Evolutionary conservation across 1,284 basidiomycete genomes (phyloP).

Genomic region (Ganoderma multipileum): DNA sequence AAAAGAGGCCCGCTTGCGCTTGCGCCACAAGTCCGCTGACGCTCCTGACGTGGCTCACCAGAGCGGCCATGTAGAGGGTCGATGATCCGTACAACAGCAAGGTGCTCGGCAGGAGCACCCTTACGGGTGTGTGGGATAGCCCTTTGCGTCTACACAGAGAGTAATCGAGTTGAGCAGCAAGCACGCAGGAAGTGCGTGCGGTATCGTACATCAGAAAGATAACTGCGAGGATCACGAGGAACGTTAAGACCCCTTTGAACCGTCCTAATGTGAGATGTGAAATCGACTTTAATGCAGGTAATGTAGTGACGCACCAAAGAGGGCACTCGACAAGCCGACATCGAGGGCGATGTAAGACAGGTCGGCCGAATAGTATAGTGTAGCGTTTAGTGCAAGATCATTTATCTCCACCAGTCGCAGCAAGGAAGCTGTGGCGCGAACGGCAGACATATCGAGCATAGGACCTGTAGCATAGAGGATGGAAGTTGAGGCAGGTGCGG

Average conservation of each 20-base stretch:
- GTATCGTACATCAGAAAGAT: background rate
- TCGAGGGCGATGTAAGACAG: too few relatives aligned
- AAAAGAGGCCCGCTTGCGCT: background rate
- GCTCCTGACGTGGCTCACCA: background rate
- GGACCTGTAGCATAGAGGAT: too few relatives aligned
- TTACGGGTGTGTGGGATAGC: background rate
- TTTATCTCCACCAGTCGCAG: too few relatives aligned
- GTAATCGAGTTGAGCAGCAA: background rate
- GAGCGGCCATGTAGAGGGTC: background rate
- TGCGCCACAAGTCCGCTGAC: background rate
- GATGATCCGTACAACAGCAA: background rate
- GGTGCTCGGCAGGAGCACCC: background rate
- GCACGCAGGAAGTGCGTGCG: background rate
- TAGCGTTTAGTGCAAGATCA: too few relatives aligned
- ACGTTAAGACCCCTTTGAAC: background rate
- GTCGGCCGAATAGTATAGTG: too few relatives aligned
- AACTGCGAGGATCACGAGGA: background rate
- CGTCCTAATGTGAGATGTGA: background rate
- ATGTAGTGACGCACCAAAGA: background rate
- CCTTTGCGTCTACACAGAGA: background rate
- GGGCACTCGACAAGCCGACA: too few relatives aligned
- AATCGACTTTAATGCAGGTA: background rate
- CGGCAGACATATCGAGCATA: too few relatives aligned
- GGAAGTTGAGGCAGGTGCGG: too few relatives aligned
- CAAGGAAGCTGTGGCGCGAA: too few relatives aligned